Conservation (phyloP, 495 filamentous ascomycete genomes). For the Podospora didyma region DNA sequence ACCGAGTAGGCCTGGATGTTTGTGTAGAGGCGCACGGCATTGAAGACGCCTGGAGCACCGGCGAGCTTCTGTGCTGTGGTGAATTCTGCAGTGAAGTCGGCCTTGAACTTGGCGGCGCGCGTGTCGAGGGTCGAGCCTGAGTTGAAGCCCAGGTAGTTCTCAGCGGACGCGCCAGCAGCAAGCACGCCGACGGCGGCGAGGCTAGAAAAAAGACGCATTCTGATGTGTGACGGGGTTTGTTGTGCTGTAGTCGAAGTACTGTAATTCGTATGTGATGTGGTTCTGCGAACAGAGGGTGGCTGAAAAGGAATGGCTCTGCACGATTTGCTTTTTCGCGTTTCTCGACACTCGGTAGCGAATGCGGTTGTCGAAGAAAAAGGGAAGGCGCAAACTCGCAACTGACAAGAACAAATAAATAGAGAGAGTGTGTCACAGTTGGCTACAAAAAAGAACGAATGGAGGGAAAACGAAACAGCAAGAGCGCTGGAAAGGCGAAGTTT, state of each 20-base stretch:
- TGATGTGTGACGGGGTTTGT: neutral
- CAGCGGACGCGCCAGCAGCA: slow-evolving; percentile 29
- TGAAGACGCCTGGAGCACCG: slow-evolving; percentile 42
- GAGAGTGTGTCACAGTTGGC: too few relatives aligned
- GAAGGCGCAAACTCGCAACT: too few relatives aligned
- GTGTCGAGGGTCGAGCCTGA: slow-evolving; percentile 41
- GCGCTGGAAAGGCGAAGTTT: too few relatives aligned
- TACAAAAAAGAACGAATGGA: too few relatives aligned
- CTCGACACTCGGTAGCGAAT: too few relatives aligned
- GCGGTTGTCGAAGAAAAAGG: too few relatives aligned
- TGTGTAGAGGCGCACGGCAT: slow-evolving; percentile 47
- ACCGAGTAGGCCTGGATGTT: slow-evolving; percentile 50
- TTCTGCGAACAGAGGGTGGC: too few relatives aligned
- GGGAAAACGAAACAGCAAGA: too few relatives aligned
- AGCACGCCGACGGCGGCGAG: slow-evolving; percentile 28
- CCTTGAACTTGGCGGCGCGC: slow-evolving; percentile 45
- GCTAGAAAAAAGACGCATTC: slow-evolving; percentile 24
- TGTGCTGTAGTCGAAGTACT: neutral
- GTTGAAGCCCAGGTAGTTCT: slow-evolving; percentile 48
- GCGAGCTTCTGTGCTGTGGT: slow-evolving; percentile 38
- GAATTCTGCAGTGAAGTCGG: slow-evolving; percentile 23
- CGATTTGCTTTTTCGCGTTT: too few relatives aligned
- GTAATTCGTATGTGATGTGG: too few relatives aligned
- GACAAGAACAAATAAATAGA: too few relatives aligned
- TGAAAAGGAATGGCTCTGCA: too few relatives aligned